These are phyloP conservation scores for Magnolia sinica DNA, from an alignment of 164 flowering plant genomes.

Conservation along the genomic window DNA sequence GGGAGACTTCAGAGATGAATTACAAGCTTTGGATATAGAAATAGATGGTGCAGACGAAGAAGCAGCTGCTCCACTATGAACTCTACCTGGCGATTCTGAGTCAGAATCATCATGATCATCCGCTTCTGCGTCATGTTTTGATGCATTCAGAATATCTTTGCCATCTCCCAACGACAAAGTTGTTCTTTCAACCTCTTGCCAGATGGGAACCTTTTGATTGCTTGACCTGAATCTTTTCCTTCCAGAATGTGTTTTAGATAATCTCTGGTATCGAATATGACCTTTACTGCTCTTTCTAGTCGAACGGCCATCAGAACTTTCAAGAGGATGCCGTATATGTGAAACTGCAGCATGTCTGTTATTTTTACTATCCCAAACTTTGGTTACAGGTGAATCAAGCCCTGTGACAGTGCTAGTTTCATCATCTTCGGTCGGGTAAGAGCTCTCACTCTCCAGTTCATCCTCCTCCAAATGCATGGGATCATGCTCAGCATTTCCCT, in stretches of 20 bases:
- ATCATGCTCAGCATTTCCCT: conserved; percentile 39
- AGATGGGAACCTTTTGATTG: conserved; percentile 43
- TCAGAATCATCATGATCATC: conserved; percentile 87
- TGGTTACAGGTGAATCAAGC: conserved; percentile 84
- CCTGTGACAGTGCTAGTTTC: conserved; percentile 66
- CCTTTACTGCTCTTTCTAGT: conserved; percentile 47
- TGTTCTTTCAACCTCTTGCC: conserved; percentile 93
- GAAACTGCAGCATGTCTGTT: conserved; percentile 53
- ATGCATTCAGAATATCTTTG: conserved; percentile 56
- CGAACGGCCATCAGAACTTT: conserved; percentile 48
- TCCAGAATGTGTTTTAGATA: conserved; percentile 40
- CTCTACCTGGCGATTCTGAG: conserved; percentile 55
- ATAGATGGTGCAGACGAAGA: conserved; percentile 58
- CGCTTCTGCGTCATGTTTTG: conserved; percentile 33
- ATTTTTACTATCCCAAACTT: conserved; percentile 92
- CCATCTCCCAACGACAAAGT: conserved; percentile 85
- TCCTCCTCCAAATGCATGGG: conserved; percentile 33
- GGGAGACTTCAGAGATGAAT: conserved; percentile 32
- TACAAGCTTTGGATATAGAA: conserved; percentile 37
- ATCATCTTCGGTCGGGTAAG: conserved; percentile 69
- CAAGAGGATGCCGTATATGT: conserved; percentile 90
- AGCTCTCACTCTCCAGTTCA: conserved; percentile 57
- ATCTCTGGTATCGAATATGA: conserved; percentile 32
- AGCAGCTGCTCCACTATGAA: conserved; percentile 65
- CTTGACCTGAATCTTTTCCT: conserved; percentile 62